Conservation (phyloP, 495 filamentous ascomycete genomes). For the Aspergillus saccharolyticus region DNA sequence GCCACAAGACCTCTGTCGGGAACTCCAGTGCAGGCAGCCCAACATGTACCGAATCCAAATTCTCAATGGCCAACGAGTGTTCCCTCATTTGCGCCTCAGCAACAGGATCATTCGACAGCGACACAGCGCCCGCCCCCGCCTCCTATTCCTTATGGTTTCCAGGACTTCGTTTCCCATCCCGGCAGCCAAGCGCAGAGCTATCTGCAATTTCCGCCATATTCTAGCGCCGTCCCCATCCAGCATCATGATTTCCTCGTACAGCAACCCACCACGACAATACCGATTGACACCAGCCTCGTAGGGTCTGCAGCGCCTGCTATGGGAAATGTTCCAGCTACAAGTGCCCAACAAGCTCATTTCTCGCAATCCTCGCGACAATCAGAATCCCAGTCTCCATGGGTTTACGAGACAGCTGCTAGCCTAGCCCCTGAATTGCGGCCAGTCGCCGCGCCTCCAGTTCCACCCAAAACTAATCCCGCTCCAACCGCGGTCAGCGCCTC, state of each 20-base stretch:
- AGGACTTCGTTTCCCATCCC: conserved; percentile 21
- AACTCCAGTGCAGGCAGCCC: conserved; percentile 15
- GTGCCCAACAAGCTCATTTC: not conserved
- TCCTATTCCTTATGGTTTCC: conserved; percentile 36
- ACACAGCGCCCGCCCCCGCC: conserved; percentile 34
- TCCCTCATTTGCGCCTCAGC: conserved; percentile 21
- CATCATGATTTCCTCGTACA: conserved; percentile 6
- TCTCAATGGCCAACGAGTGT: conserved; percentile 22
- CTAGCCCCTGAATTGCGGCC: conserved; percentile 15
- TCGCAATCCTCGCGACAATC: not conserved
- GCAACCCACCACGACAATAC: not conserved
- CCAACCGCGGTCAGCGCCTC: conserved; percentile 28
- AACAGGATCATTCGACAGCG: conserved; percentile 11
- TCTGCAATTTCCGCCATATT: conserved; percentile 13
- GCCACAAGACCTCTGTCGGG: conserved; percentile 14
- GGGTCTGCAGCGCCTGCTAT: not conserved
- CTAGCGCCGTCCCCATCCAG: conserved; percentile 6
- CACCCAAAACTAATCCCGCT: conserved; percentile 20
- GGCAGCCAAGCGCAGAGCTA: conserved; percentile 23
- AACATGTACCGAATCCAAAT: conserved; percentile 14
- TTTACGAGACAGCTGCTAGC: conserved; percentile 13
- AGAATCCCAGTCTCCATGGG: conserved; percentile 15
- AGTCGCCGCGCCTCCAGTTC: conserved; percentile 17
- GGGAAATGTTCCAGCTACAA: not conserved
- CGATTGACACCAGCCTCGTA: not conserved